Evolutionary conservation across 345 rosid species (phyloP), one percentile per base, ranked within the genome.

Genomic region (Punica granatum): DNA sequence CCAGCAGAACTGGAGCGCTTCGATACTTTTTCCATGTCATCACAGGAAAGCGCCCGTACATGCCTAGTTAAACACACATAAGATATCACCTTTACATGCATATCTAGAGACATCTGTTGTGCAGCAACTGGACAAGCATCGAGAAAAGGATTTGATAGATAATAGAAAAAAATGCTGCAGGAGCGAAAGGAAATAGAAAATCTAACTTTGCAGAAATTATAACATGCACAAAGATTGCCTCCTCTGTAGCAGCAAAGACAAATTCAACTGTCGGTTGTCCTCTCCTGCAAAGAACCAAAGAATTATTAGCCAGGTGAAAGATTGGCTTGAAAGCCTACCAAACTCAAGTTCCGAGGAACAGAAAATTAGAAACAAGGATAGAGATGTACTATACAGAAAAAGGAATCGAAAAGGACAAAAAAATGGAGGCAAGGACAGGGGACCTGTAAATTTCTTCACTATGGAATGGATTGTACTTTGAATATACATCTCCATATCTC

Each of bases 401-500:
- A 53, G 13, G 33, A 13, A 70, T 33, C 14, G 31, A 43, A 21
- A 69, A 23, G 41, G 59, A 32, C 10, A 42, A 49, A 21, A 49
- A 2, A 2, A 31, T 28, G 23, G 65, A 65, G 72, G 43, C 58
- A 64, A 64, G 26, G 26, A 66, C 48, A 46, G 44, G 73, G 60
- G 14, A 94, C 99, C 99, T 89, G 77, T 82, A 78, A 74, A 81
- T 81, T 74, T 82, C 92, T 76, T 88, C 96, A 73, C 76, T 79
- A 75, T 84, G 97, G 70, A 81, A 80, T 71, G 86, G 93, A 73
- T 83, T 85, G 77, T 82, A 82, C 83, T 88, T 95, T 31, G 95
- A 76, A 75, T 89, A 95, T 21, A 95, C 96, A 75, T 92, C 98
- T 65, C 99, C 99, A 71, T 84, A 95, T 81, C 99, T 83, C 90